These are phyloP conservation scores for Lasiodiplodia hormozganensis DNA, from an alignment of 2,329 filamentous ascomycete genomes.

Conservation along the genomic window DNA sequence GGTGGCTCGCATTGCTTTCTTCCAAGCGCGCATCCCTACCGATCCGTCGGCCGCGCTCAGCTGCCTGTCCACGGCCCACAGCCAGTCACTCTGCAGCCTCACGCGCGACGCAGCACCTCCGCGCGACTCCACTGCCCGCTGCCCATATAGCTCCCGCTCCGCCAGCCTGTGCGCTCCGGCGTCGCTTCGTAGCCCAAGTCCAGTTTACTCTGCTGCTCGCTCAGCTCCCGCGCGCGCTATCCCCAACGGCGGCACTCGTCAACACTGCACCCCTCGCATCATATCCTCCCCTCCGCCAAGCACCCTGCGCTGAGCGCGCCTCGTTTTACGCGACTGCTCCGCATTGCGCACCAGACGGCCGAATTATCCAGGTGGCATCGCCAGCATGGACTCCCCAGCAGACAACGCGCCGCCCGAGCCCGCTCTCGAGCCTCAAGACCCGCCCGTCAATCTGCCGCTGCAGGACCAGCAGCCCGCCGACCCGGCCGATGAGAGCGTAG, in stretches of 20 bases:
- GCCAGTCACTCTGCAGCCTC: slow-evolving; percentile 26
- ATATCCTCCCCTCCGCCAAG: slow-evolving; percentile 4
- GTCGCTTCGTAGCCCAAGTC: slow-evolving; percentile 13
- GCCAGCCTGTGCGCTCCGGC: not conserved
- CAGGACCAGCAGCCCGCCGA: slow-evolving; percentile 46
- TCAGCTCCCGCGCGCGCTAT: slow-evolving; percentile 21
- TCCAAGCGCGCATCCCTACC: slow-evolving; percentile 26
- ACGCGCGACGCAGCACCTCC: slow-evolving; percentile 7
- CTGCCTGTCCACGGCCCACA: slow-evolving; percentile 25
- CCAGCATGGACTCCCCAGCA: slow-evolving; percentile 30
- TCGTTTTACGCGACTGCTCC: slow-evolving; percentile 13
- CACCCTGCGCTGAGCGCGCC: slow-evolving; percentile 8
- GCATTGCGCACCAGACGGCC: slow-evolving; percentile 27
- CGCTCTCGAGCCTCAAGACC: slow-evolving; percentile 28
- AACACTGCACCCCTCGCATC: slow-evolving; percentile 18
- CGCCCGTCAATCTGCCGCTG: slow-evolving; percentile 28
- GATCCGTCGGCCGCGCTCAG: slow-evolving; percentile 21
- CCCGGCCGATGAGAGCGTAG: slow-evolving; percentile 55
- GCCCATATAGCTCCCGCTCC: slow-evolving; percentile 8
- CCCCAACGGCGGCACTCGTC: slow-evolving; percentile 21
- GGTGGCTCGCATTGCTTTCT: slow-evolving; percentile 2
- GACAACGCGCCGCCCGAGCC: slow-evolving; percentile 28
- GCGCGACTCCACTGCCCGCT: slow-evolving; percentile 13
- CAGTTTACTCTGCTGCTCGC: slow-evolving; percentile 18
- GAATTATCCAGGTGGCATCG: slow-evolving; percentile 16